Conservation (phyloP, 2,329 filamentous ascomycete genomes). For the Penicillium brevicompactum region DNA sequence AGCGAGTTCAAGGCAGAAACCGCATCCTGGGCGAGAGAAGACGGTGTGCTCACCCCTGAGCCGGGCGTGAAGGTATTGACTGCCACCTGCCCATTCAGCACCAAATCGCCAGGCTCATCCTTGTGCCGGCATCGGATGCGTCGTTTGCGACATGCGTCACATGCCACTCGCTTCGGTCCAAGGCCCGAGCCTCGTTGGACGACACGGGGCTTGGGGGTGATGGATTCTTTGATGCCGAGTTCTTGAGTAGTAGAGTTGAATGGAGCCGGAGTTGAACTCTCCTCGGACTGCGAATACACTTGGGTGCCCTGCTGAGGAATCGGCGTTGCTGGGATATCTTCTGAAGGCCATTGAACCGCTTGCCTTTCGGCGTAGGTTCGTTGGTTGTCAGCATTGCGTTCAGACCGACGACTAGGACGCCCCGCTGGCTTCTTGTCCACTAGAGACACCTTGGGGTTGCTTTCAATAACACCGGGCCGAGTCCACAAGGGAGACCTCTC, state of each 20-base stretch:
- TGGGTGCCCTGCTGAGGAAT: constrained; percentile 15
- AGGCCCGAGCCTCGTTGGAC: constrained; percentile 60
- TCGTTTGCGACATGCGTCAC: constrained; percentile 64
- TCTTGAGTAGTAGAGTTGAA: constrained; percentile 18
- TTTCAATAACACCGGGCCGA: constrained; percentile 57
- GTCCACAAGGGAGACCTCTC: constrained; percentile 65
- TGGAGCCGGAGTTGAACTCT: constrained; percentile 26
- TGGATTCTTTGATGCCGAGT: constrained; percentile 30
- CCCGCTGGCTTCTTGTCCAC: constrained; percentile 58
- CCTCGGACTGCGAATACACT: constrained; percentile 22
- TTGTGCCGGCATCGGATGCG: constrained; percentile 67
- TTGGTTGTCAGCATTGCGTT: constrained; percentile 53
- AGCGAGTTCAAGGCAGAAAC: constrained; percentile 43
- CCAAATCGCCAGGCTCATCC: constrained; percentile 47
- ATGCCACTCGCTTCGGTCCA: constrained; percentile 62
- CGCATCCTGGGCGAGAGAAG: constrained; percentile 40
- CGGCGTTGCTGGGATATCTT: constrained; percentile 23
- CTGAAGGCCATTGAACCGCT: constrained; percentile 38
- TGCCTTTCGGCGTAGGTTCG: constrained; percentile 44
- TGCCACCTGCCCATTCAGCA: constrained; percentile 30
- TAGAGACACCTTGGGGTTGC: constrained; percentile 51
- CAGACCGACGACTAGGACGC: constrained; percentile 57
- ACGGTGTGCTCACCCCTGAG: constrained; percentile 32
- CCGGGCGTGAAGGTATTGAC: constrained; percentile 33
- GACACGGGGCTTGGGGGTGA: constrained; percentile 40